Base-by-base conservation (phyloP, 164 flowering plant genomes). In the Dillenia turbinata region DNA sequence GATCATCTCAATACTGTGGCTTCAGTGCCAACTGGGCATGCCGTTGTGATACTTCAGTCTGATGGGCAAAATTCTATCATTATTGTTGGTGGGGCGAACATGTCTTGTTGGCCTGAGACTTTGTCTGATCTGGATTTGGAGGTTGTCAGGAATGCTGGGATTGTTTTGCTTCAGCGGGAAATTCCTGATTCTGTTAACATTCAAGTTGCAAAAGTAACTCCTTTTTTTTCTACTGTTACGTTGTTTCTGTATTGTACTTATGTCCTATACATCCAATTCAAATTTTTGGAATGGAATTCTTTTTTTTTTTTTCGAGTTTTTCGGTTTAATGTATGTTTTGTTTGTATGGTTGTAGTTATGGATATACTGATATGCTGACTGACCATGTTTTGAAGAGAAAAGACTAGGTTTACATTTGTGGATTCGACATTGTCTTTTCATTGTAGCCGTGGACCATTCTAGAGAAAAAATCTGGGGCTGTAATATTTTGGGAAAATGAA, bases 31-130 rank as follows among this genome's bases (percentile, higher is more conserved):
- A 91, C 98, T 54, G 98, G 98, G 24, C 96, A 94, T 72, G 98
- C 98, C 45, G 96, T 91, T 66, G 97, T 94, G 72, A 94, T 91
- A 96, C 85, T 91, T 8, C 91, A 81, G 58, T 40, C 84, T 50
- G 88, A 75, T 71, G 98, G 98, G 62, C 85, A 91, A 77, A 94
- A 94, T 60, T 86, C 93, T 11, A 94, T 94, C 49, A 84, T 94
- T 59, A 91, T 94, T 70, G 97, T 94, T 56, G 98, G 98, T 26
- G 98, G 98, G 8, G 87, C 97, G 26, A 91, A 94, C 64, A 86
- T 86, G 93, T 56, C 54, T 44, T 68, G 85, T 45, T 91, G 98
- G 98, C 90, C 92, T 26, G 68, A 77, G n/a, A 53, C 45, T 24
- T 47, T 89, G 9, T 8, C 60, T 12, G 81, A 72, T 44, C 68